Percentiles rank a stretch among this genome's conserved stretches.
Conservation (phyloP, 371 early-diverging fungal species). For the Mortierella sp. region DNA sequence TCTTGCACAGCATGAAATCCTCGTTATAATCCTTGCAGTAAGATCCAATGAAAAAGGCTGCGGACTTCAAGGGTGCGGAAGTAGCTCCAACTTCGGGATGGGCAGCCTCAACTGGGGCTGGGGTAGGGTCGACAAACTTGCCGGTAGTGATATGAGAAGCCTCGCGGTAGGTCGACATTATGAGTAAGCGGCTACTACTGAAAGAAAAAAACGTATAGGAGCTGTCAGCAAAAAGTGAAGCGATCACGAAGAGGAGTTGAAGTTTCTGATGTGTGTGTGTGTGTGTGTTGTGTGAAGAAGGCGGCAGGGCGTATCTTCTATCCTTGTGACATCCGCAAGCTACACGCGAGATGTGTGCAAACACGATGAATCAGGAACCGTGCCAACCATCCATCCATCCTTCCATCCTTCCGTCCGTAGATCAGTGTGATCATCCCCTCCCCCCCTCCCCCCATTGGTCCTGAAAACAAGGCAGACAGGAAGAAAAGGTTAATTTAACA, state of each 20-base stretch:
- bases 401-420: background rate
- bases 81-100: conserved; percentile 92
- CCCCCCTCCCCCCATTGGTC: too few relatives aligned
- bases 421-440: background rate
- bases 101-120: conserved; percentile 76
- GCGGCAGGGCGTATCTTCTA: background rate
- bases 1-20: conserved; percentile 97
- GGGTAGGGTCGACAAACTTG: conserved; percentile 81
- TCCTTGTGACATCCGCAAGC: background rate
- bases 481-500: background rate
- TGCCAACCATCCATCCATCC: background rate
- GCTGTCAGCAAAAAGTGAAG: background rate
- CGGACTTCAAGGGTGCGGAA: conserved; percentile 94
- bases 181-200: background rate
- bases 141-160: conserved; percentile 44
- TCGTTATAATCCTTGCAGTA: conserved; percentile 94
- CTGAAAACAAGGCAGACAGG: background rate
- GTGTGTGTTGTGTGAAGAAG: background rate
- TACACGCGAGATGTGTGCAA: background rate
- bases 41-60: conserved; percentile 90
- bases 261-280: background rate
- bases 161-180: conserved; percentile 51
- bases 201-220: background rate
- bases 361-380: background rate
- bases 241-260: background rate